Evolutionary conservation across 148 eudicot genomes (phyloP).

Genomic region (Dianthus caryophyllus): DNA sequence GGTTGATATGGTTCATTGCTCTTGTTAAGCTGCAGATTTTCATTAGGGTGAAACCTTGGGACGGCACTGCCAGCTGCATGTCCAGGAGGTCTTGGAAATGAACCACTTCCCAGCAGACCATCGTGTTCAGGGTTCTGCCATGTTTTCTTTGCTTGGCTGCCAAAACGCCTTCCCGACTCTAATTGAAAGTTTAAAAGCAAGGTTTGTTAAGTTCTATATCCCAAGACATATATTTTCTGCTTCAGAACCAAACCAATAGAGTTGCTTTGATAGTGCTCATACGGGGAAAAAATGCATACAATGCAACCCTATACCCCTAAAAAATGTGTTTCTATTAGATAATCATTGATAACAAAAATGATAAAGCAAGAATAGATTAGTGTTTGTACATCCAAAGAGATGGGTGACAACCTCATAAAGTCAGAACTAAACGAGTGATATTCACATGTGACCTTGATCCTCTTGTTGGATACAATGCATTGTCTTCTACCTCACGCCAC

Average conservation of each 20-base stretch:
- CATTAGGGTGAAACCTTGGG: constrained; percentile 56
- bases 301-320: background rate
- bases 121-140: constrained; percentile 90
- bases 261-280: constrained; percentile 9
- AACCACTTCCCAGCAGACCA: constrained; percentile 98
- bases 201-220: constrained; percentile 3
- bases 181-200: constrained; percentile 19
- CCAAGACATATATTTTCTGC: background rate
- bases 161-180: constrained; percentile 74
- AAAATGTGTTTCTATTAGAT: background rate
- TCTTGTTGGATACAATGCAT: background rate
- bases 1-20: constrained; percentile 93
- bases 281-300: background rate
- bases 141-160: constrained; percentile 56
- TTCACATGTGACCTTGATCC: background rate
- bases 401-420: background rate
- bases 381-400: background rate
- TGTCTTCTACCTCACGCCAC: background rate
- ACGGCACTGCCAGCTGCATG: constrained; percentile 51
- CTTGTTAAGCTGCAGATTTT: constrained; percentile 50
- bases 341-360: background rate
- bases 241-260: constrained; percentile 1
- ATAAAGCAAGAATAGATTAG: background rate
- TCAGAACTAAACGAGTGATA: background rate
- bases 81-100: constrained; percentile 87